Percentiles rank a stretch among this genome's conserved stretches.
Evolutionary conservation across 2,329 filamentous ascomycete species (phyloP).

Genomic region (Penicillium verrucosum): DNA sequence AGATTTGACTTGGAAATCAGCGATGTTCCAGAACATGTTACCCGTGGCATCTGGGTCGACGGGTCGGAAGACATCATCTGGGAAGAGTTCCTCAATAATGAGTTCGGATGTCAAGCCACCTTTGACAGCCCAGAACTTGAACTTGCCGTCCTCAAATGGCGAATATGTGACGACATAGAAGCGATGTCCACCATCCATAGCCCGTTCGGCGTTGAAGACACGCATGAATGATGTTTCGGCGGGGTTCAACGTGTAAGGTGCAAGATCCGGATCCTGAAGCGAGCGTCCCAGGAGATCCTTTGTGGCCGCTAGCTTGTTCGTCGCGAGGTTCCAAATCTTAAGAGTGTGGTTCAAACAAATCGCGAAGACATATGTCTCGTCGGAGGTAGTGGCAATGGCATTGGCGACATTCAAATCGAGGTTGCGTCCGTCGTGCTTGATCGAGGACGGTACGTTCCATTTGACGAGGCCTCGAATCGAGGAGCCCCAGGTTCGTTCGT

Average conservation of each 20-base stretch:
- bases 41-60: conserved; percentile 60
- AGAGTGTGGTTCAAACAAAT: conserved; percentile 86
- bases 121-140: conserved; percentile 86
- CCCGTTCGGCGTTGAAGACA: conserved; percentile 59
- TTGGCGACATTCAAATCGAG: conserved; percentile 45
- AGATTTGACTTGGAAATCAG: conserved; percentile 66
- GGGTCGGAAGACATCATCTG: conserved; percentile 61
- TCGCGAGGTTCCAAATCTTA: conserved; percentile 84
- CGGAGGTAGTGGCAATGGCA: conserved; percentile 45
- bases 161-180: conserved; percentile 79
- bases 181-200: conserved; percentile 45
- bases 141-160: conserved; percentile 79
- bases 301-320: conserved; percentile 71
- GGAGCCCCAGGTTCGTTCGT: conserved; percentile 49
- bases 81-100: conserved; percentile 69
- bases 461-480: conserved; percentile 48
- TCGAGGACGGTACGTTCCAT: conserved; percentile 43
- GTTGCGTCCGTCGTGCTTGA: conserved; percentile 41
- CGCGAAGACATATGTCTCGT: conserved; percentile 61
- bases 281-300: conserved; percentile 73
- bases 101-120: conserved; percentile 57
- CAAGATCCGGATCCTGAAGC: conserved; percentile 63
- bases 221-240: conserved; percentile 73
- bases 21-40: conserved; percentile 74
- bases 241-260: conserved; percentile 75